Base-by-base conservation (phyloP, 345 rosid species). In the Ricinus communis region DNA sequence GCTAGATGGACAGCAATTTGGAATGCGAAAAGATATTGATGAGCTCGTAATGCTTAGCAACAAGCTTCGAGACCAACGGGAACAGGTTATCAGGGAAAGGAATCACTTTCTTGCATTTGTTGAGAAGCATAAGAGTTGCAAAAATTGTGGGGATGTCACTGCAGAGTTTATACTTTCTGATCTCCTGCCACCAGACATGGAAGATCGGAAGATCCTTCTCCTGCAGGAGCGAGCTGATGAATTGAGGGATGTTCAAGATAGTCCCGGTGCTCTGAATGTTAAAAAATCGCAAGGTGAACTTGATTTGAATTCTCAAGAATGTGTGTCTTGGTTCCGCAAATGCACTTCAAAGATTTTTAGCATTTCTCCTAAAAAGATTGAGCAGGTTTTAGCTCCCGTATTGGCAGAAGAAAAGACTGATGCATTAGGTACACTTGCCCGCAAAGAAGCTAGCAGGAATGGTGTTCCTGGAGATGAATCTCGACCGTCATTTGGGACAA, bases 331-430 rank as follows among this genome's bases (percentile, higher is more conserved):
- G 84, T 76, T 89, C 22, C 90, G 78, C n/a, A 91, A 76, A 80
- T 82, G 89, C 69, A 81, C 86, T 64, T 76, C 91, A 18, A 85
- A 85, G 76, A 76, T 82, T 80, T 77, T 88, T 70, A 82, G 85
- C 71, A 77, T 83, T 46, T 87, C 96, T 43, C 96, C 98, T 18
- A 86, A 84, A 87, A 84, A 45, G 82, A 75, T 63, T 56, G 83
- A 76, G 53, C 68, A 50, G 69, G 82, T 71, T 61, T 58, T 74
- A n/a, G 71, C 69, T 68, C 62, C 84, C 51, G 58, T 28, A 13
- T 73, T 72, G 74, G 69, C 74, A 8, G 75, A 75, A 73, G 81
- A 69, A 63, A 78, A 74, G 43, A 57, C 51, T 57, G 82, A 61
- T 62, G 77, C 62, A 57, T 65, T 68, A 60, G 59, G 66, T 69